Base-by-base conservation (phyloP, 306 rosid species). In the Leucaena leucocephala region DNA sequence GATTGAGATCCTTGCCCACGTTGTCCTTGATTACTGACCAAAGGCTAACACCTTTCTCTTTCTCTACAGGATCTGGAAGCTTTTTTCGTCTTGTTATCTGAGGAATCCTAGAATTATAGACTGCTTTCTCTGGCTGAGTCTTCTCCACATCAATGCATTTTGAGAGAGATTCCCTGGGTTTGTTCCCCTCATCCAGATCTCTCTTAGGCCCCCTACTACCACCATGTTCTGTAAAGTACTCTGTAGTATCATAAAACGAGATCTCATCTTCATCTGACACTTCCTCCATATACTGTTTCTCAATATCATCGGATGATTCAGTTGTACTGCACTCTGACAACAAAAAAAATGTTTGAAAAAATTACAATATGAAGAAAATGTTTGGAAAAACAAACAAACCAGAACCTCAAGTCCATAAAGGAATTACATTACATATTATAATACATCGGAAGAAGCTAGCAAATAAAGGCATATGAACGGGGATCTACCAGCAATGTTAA, bases 1-100 rank as follows among this genome's bases (percentile, higher is more conserved):
- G 85, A 9, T 97, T 87, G 70, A 95, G 98, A 88, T 95, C 99
- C 87, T 95, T 95, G 75, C 99, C 99, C 78, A 93, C 98, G 65
- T 93, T 95, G 89, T 95, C 99, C 86, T 95, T 95, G 77, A 95
- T 95, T 90, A 95, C 86, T 33, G 96, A 91, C 99, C 99, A 95
- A 68, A 95, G 96, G 81, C 98, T 95, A 72, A 95, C 90, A 9
- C 97, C 95, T 75, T 91, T 93, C 94, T 95, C 99, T 83, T 95
- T 95, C 92, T 95, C 99, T 19, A 89, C 75, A 11, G 98, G 98
- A 85, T 85, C 89, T 7, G 99, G 98, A 84, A 93, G 98, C 84
- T 87, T 90, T 84, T 65, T 88, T 74, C 98, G 84, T 87, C 99
- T 91, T 71, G 77, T 89, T 82, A 90, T 77, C 76, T 78, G 84